phyloP scores from a whole-genome alignment of 352 stramenopile species.

The Phytophthora palmivora region DNA sequence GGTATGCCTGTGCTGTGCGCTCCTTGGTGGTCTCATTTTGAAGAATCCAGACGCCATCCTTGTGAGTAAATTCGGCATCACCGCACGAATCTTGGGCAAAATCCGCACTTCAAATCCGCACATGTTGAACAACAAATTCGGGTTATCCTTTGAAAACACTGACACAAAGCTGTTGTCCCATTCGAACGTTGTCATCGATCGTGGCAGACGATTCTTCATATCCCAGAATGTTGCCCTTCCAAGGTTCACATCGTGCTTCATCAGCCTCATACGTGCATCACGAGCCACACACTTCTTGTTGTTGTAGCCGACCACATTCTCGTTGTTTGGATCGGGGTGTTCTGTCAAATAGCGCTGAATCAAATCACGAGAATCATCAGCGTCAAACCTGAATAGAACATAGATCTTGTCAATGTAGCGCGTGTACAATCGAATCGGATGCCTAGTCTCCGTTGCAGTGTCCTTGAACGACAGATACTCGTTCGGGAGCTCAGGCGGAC shows the following conservation, averaged over 20 bases:
- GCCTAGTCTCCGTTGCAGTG: slow-evolving; percentile 96
- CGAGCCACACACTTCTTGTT: slow-evolving; percentile 99
- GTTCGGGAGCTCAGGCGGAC: slow-evolving; percentile 97
- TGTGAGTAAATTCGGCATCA: slow-evolving; percentile 95
- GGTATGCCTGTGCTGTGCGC: slow-evolving; percentile 98
- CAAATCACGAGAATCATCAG: slow-evolving; percentile 98
- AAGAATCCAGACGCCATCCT: slow-evolving; percentile 99
- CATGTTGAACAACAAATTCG: slow-evolving; percentile 99
- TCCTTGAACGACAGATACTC: slow-evolving; percentile 99
- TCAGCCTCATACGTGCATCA: slow-evolving; percentile 99
- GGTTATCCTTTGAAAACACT: slow-evolving; percentile 99
- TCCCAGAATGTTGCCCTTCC: slow-evolving; percentile 99
- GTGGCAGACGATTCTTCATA: slow-evolving; percentile 99
- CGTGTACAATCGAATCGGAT: slow-evolving; percentile 99
- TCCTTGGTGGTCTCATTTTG: slow-evolving; percentile 99
- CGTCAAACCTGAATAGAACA: slow-evolving; percentile 99
- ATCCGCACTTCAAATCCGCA: slow-evolving; percentile 98
- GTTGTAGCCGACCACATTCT: slow-evolving; percentile 99
- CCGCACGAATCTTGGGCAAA: slow-evolving; percentile 92
- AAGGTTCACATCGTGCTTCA: slow-evolving; percentile 99
- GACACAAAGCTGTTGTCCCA: slow-evolving; percentile 99
- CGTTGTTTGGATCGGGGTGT: slow-evolving; percentile 99
- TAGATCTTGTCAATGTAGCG: slow-evolving; percentile 99
- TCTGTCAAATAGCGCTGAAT: slow-evolving; percentile 99
- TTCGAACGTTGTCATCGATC: slow-evolving; percentile 98